These are phyloP conservation scores for Phytophthora foliorum DNA, from an alignment of 352 stramenopile species.

Conservation along the genomic window DNA sequence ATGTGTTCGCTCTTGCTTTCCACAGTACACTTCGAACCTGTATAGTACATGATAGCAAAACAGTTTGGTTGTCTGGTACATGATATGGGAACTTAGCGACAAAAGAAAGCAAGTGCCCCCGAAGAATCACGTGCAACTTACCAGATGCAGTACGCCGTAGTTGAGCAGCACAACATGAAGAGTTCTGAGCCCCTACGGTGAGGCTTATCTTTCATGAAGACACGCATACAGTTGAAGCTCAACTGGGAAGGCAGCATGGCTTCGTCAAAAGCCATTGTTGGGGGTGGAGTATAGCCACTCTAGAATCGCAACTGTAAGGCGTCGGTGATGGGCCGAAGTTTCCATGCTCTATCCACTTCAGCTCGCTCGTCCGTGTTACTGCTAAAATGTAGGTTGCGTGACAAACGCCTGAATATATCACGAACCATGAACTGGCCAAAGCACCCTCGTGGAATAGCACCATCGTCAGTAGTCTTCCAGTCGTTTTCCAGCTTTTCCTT, in stretches of 20 bases:
- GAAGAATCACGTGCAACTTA: not conserved
- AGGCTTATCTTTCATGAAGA: constrained; percentile 3
- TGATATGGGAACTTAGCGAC: constrained; percentile 4
- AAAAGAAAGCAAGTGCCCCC: constrained; percentile 8
- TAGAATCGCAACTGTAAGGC: constrained; percentile 1
- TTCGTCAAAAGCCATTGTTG: constrained; percentile 6
- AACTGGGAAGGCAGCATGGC: not conserved
- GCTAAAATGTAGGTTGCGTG: constrained; percentile 24
- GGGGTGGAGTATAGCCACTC: constrained; percentile 3
- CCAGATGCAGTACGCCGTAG: not conserved
- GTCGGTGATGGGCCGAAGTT: constrained; percentile 3
- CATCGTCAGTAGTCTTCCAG: constrained; percentile 13
- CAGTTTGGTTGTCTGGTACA: not conserved
- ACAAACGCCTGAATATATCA: constrained; percentile 20
- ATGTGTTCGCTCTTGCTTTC: constrained; percentile 11
- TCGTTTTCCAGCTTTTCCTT: constrained; percentile 19
- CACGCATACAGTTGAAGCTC: not conserved
- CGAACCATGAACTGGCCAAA: constrained; percentile 23
- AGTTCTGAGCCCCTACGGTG: not conserved
- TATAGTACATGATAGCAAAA: not conserved
- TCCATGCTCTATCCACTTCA: no score
- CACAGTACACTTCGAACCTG: constrained; percentile 12
- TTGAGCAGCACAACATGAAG: not conserved
- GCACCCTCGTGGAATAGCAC: constrained; percentile 16
- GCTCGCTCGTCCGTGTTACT: not conserved